These are phyloP conservation scores for Erythrobasidium hasegawianum DNA, from an alignment of 1,284 basidiomycete genomes.

Conservation along the genomic window DNA sequence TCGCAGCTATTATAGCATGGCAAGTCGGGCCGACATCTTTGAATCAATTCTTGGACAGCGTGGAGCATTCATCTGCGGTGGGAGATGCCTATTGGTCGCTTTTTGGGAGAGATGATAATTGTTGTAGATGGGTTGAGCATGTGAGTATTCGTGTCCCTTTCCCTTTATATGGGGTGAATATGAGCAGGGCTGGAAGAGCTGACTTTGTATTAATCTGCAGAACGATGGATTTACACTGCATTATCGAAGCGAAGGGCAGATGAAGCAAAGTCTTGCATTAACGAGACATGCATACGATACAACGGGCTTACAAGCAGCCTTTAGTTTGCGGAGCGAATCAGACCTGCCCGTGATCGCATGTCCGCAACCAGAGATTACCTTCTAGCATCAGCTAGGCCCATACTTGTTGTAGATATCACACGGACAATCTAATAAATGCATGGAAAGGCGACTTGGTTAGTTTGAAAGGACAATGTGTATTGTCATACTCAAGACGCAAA, in stretches of 20 bases:
- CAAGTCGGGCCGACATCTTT: constrained; percentile 27
- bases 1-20: constrained; percentile 27
- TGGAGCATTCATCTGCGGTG: constrained; percentile 12
- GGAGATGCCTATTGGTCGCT: constrained; percentile 44
- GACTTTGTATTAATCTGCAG: background rate
- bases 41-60: constrained; percentile 9
- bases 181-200: background rate
- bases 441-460: no score
- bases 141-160: constrained; percentile 16
- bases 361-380: background rate
- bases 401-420: no score
- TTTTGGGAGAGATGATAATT: constrained; percentile 38
- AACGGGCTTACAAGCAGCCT: constrained; percentile 10
- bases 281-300: constrained; percentile 29
- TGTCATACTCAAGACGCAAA: no score
- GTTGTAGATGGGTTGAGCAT: constrained; percentile 37
- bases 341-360: constrained; percentile 32
- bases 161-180: no score
- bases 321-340: background rate
- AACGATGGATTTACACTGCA: constrained; percentile 34
- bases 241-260: constrained; percentile 2
- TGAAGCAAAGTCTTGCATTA: constrained; percentile 22
- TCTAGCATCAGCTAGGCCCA: no score
- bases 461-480: no score
- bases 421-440: no score